Percentiles rank a stretch among this genome's conserved stretches.
Conservation (phyloP, 2,329 filamentous ascomycete genomes). For the Hypoxylon sp. region DNA sequence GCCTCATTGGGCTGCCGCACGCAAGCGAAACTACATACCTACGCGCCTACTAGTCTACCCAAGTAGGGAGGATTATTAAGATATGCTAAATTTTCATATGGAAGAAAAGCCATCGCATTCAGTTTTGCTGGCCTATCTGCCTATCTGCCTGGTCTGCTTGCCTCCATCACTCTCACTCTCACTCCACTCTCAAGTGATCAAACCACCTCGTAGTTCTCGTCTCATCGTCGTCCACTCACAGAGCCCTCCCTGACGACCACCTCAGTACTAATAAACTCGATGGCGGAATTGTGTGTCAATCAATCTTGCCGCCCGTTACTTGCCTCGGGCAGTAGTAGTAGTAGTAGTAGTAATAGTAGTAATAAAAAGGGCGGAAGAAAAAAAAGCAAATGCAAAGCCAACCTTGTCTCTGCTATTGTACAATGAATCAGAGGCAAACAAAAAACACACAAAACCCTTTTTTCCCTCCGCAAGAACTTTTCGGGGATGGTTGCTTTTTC, state of each 20-base stretch:
- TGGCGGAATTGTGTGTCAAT: constrained; percentile 10
- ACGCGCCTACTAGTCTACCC: not conserved
- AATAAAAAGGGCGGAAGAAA: constrained; percentile 4
- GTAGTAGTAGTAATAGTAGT: not conserved
- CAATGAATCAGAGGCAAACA: constrained; percentile 26
- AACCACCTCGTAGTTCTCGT: constrained; percentile 26
- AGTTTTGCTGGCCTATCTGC: constrained; percentile 27
- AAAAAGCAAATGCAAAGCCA: constrained; percentile 16
- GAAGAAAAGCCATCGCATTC: constrained; percentile 25
- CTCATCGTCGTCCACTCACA: constrained; percentile 22
- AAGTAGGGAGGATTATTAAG: not conserved
- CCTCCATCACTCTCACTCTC: not conserved
- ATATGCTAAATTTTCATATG: constrained; percentile 1
- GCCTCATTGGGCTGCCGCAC: no score
- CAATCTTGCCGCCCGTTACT: constrained; percentile 30
- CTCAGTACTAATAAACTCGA: constrained; percentile 2
- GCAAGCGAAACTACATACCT: constrained; percentile 3
- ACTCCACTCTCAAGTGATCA: not conserved
- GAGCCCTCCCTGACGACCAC: constrained; percentile 15
- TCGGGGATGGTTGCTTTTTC: constrained; percentile 26
- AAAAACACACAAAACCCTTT: constrained; percentile 15
- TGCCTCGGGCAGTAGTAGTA: not conserved
- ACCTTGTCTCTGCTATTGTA: constrained; percentile 37
- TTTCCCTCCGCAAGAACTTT: constrained; percentile 22
- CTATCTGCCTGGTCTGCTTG: constrained; percentile 1